Evolutionary conservation across 305 asterid species (phyloP), one percentile per base, ranked within the genome.

Genomic region (Coffea humblotiana): DNA sequence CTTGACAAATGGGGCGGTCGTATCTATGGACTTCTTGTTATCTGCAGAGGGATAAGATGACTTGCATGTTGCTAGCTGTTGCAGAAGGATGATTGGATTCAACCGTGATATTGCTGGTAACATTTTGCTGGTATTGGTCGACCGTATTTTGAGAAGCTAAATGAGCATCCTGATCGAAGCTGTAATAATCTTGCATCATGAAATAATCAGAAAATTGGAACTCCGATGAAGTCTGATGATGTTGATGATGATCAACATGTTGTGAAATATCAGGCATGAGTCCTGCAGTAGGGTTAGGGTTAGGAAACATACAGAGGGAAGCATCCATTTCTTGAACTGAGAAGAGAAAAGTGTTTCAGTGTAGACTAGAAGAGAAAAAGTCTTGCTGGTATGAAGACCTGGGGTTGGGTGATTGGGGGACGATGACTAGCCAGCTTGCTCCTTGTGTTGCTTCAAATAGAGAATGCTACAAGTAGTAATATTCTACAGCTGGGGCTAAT

Each of bases 181-280:
- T 27, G 27, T 64, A 23, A 52, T 18, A 16, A 29, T 73, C 77
- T 73, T 52, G 77, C 18, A 73, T 37, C 49, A 29, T 16, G 49
- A 73, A 48, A 52, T 52, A 73, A 73, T 73, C 77, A 32, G 65
- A 52, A 16, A 52, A 18, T 32, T 73, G 77, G 32, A 51, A 73
- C 65, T 51, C 48, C 9, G 43, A 52, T 27, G 66, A 23, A 61
- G 32, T 61, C 10, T 61, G 66, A 23, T 52, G 60, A 52, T 48
- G 52, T 7, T 8, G 51, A 0, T 56, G 63, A 56, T 61, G 14
- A 61, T 61, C 32, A 8, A 61, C 8, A 61, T 61, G 14, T 61
- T 61, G 32, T 23, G 47, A 15, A 27, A 0, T 6, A 49, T 7
- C 21, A 21, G 29, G 3, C n/a, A 70, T 14, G 12, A 5, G 8